These are phyloP conservation scores for Fusarium nanum DNA, from an alignment of 2,329 filamentous ascomycete species.

Conservation along the genomic window DNA sequence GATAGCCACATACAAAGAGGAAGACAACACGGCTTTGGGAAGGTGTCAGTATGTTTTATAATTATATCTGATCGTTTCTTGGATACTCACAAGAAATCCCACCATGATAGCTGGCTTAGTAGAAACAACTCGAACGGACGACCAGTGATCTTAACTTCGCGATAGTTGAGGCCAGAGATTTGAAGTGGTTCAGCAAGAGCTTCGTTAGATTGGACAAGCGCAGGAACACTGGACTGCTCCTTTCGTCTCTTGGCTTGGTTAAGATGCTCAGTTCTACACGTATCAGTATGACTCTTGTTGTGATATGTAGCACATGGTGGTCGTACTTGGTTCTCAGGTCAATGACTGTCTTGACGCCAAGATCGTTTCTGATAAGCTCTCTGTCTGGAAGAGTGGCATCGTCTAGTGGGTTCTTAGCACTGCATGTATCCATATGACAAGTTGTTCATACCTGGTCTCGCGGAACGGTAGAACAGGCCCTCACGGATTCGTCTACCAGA, in stretches of 20 bases:
- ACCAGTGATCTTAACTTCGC: conserved; percentile 79
- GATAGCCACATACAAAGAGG: conserved; percentile 74
- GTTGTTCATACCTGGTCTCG: conserved; percentile 63
- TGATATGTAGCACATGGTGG: neutral
- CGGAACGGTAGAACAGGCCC: conserved; percentile 75
- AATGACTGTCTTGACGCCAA: conserved; percentile 77
- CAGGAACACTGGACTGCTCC: conserved; percentile 57
- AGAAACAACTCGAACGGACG: conserved; percentile 75
- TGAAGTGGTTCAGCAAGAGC: conserved; percentile 66
- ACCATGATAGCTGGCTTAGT: conserved; percentile 75
- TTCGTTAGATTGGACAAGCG: conserved; percentile 56
- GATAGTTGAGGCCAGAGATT: conserved; percentile 72
- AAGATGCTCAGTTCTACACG: conserved; percentile 75
- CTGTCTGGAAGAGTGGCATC: conserved; percentile 77
- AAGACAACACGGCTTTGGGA: conserved; percentile 60
- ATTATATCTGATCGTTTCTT: neutral
- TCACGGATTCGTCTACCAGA: conserved; percentile 63
- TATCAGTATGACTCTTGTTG: conserved; percentile 9
- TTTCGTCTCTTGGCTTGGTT: conserved; percentile 73
- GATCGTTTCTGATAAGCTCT: conserved; percentile 65
- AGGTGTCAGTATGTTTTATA: neutral
- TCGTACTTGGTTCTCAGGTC: conserved; percentile 81
- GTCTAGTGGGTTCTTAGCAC: conserved; percentile 59
- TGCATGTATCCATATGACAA: neutral
- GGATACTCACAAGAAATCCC: conserved; percentile 67